A percentile compares a stretch with the other conserved stretches of the same genome.
These are phyloP conservation scores for Cladosporium sphaerospermum DNA, from an alignment of 2,329 filamentous ascomycete genomes.

Conservation along the genomic window DNA sequence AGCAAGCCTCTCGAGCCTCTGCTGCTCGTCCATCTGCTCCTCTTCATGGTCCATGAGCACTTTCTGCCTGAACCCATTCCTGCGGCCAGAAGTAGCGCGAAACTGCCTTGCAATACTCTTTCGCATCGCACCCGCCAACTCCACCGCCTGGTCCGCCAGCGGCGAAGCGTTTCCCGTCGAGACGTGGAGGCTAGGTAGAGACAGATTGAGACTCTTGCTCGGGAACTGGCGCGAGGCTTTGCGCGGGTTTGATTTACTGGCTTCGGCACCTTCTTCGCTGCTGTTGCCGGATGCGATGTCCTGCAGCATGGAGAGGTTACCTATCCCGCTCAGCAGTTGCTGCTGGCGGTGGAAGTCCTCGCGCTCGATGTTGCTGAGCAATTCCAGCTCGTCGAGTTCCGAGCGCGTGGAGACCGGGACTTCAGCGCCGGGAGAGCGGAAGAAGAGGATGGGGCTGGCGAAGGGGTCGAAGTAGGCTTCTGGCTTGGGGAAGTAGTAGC, in stretches of 20 bases:
- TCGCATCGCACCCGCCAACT: slow-evolving; percentile 35
- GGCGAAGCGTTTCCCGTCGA: slow-evolving; percentile 33
- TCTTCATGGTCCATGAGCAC: slow-evolving; percentile 18
- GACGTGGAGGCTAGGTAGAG: slow-evolving; percentile 37
- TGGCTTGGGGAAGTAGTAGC: slow-evolving; percentile 36
- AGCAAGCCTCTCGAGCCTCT: slow-evolving; percentile 33
- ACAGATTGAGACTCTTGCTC: slow-evolving; percentile 33
- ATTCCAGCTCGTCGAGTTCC: slow-evolving; percentile 28
- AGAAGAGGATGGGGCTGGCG: slow-evolving; percentile 45
- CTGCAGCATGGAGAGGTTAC: background rate
- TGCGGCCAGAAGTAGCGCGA: background rate
- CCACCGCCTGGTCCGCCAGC: slow-evolving; percentile 35
- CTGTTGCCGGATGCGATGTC: background rate
- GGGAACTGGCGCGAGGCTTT: slow-evolving; percentile 38
- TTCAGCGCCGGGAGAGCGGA: slow-evolving; percentile 38
- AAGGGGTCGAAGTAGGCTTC: slow-evolving; percentile 45
- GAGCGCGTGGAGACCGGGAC: background rate
- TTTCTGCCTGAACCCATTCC: slow-evolving; percentile 16
- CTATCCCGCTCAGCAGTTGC: slow-evolving; percentile 17
- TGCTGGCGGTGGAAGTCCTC: slow-evolving; percentile 25
- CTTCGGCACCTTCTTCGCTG: slow-evolving; percentile 4
- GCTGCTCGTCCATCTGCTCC: slow-evolving; percentile 20
- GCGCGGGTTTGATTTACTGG: slow-evolving; percentile 2
- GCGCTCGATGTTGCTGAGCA: slow-evolving; percentile 23
- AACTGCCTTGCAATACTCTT: slow-evolving; percentile 34